A percentile compares a stretch with the other conserved stretches of the same genome.
Conservation (phyloP, 2,329 filamentous ascomycete genomes). For the Aspergillus ustus region DNA sequence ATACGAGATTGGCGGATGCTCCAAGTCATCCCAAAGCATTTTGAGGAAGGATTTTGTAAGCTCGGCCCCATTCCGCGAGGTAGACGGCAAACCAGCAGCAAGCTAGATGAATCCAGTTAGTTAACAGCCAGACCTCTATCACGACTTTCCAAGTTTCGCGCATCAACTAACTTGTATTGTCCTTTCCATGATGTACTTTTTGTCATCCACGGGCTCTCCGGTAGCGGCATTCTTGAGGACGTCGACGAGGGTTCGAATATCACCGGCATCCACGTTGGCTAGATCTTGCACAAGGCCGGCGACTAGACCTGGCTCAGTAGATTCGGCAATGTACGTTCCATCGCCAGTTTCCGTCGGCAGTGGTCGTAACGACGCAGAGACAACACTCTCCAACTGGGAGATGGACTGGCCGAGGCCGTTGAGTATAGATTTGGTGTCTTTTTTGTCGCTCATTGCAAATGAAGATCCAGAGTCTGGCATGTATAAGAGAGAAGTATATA, state of each 20-base stretch:
- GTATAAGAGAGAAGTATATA: not conserved
- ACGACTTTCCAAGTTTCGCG: not conserved
- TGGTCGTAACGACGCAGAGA: conserved; percentile 48
- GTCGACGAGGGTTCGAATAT: conserved; percentile 48
- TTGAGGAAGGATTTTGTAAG: conserved; percentile 58
- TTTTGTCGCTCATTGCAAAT: conserved; percentile 26
- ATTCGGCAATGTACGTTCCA: conserved; percentile 44
- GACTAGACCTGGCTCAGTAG: conserved; percentile 41
- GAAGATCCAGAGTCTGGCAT: not conserved
- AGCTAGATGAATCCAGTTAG: conserved; percentile 29
- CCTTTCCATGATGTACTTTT: conserved; percentile 64
- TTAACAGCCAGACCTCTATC: not conserved
- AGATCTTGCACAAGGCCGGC: conserved; percentile 51
- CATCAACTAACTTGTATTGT: conserved; percentile 51
- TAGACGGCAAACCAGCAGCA: conserved; percentile 42
- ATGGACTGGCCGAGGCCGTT: conserved; percentile 43
- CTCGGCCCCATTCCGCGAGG: conserved; percentile 37
- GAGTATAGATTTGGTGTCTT: conserved; percentile 24
- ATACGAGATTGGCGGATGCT: conserved; percentile 58
- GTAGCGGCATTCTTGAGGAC: conserved; percentile 48
- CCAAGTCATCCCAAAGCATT: conserved; percentile 59
- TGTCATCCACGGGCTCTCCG: conserved; percentile 64
- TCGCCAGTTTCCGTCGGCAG: conserved; percentile 48
- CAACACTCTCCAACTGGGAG: conserved; percentile 43
- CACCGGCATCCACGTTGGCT: conserved; percentile 51